Percentiles rank a stretch among this genome's conserved stretches.
These are phyloP conservation scores for Arctium lappa DNA, from an alignment of 129 eudicot species.

Conservation along the genomic window DNA sequence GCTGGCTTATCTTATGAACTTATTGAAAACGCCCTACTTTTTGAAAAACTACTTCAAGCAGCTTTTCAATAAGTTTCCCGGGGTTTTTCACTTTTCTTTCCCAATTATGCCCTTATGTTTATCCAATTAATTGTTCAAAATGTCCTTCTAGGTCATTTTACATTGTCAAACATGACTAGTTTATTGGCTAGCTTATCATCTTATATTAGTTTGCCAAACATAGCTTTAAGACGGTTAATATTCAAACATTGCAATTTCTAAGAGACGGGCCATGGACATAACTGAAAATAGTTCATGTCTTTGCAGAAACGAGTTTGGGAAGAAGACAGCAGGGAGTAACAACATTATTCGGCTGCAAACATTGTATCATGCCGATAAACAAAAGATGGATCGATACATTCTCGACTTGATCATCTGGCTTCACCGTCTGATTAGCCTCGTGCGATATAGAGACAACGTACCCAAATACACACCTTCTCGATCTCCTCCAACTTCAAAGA, in stretches of 20 bases:
- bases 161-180: not conserved
- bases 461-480: conserved; percentile 36
- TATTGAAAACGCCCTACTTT: not conserved
- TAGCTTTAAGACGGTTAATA: not conserved
- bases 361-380: conserved; percentile 80
- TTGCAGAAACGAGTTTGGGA: conserved; percentile 74
- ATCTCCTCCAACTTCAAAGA: conserved; percentile 53
- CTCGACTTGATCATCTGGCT: conserved; percentile 75
- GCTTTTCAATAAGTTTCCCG: not conserved
- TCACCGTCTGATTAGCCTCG: conserved; percentile 70
- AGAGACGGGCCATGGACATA: not conserved
- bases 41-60: not conserved
- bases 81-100: not conserved
- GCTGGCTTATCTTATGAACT: not conserved
- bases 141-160: no score
- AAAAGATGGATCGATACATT: conserved; percentile 60
- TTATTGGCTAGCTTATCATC: not conserved
- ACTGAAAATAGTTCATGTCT: not conserved
- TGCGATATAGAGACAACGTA: conserved; percentile 58
- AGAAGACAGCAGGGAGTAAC: conserved; percentile 40
- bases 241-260: not conserved
- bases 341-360: conserved; percentile 80
- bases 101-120: not conserved
- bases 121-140: no score
- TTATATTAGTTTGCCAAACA: no score